phyloP scores from a whole-genome alignment of 2,329 filamentous ascomycete species.

The Botrytis aclada region DNA sequence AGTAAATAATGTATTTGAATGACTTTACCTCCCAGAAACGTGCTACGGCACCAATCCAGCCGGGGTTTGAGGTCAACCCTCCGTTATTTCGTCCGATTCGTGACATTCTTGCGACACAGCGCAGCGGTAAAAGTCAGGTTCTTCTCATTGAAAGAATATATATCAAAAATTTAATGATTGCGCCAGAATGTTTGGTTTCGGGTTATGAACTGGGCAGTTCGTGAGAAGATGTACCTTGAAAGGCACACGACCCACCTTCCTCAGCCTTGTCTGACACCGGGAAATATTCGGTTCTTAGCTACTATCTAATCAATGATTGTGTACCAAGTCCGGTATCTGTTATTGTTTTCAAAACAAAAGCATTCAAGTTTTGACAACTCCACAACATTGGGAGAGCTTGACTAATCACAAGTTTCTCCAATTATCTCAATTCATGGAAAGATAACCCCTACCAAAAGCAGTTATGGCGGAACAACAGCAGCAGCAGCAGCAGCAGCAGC shows the following conservation, averaged over 20 bases:
- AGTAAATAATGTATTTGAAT: background rate
- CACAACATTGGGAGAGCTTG: background rate
- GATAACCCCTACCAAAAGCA: background rate
- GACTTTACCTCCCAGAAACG: slow-evolving; percentile 37
- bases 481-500: slow-evolving; percentile 44
- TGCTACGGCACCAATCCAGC: slow-evolving; percentile 36
- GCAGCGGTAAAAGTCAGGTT: slow-evolving; percentile 16
- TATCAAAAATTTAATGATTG: background rate
- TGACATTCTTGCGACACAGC: slow-evolving; percentile 19
- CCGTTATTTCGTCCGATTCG: slow-evolving; percentile 17
- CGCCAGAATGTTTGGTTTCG: background rate
- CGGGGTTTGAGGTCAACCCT: slow-evolving; percentile 29
- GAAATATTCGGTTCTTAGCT: background rate
- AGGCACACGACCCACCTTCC: slow-evolving; percentile 8
- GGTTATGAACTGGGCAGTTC: background rate
- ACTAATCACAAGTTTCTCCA: background rate
- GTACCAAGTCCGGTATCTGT: background rate
- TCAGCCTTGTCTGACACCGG: slow-evolving; percentile 13
- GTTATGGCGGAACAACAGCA: slow-evolving; percentile 53
- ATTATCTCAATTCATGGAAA: background rate
- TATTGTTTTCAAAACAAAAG: background rate
- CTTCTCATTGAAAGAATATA: slow-evolving; percentile 13
- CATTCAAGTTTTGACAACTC: background rate
- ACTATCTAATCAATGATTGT: slow-evolving; percentile 10
- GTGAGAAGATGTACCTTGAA: background rate